Evolutionary conservation across 2,329 filamentous ascomycete species (phyloP).

Genomic region (Colletotrichum nymphaeae): DNA sequence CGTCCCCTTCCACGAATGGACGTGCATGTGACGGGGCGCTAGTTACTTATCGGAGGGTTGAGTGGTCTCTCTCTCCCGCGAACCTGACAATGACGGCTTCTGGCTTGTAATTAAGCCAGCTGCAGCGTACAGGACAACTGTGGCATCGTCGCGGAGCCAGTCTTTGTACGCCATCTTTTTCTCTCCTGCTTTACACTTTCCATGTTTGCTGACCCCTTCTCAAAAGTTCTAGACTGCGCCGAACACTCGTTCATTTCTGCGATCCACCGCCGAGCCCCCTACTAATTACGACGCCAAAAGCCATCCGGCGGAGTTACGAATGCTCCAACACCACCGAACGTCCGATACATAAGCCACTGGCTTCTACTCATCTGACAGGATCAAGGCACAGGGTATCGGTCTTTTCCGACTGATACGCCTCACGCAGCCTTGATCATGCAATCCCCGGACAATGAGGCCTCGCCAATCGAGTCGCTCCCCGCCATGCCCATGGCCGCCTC

Average conservation of each 20-base stretch:
- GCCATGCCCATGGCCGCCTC: constrained; percentile 76
- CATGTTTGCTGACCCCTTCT: neutral
- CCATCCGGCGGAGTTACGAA: constrained; percentile 11
- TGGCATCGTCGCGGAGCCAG: constrained; percentile 25
- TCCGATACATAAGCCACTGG: neutral
- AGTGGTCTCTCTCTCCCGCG: constrained; percentile 18
- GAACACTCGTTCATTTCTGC: neutral
- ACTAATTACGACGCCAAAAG: constrained; percentile 30
- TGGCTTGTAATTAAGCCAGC: neutral
- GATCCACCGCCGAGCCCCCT: constrained; percentile 27
- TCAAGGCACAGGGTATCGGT: constrained; percentile 32
- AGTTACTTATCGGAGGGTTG: constrained; percentile 31
- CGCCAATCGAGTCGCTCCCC: constrained; percentile 75
- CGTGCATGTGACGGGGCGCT: constrained; percentile 35
- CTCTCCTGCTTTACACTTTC: neutral
- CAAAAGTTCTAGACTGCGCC: constrained; percentile 15
- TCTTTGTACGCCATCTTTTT: constrained; percentile 12
- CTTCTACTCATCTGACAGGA: constrained; percentile 8
- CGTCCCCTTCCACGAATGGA: neutral
- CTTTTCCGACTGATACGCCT: constrained; percentile 27
- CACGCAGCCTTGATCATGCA: constrained; percentile 63
- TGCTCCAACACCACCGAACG: constrained; percentile 4
- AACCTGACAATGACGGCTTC: constrained; percentile 22
- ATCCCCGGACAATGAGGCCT: constrained; percentile 72
- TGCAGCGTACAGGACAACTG: neutral